Percentiles rank a stretch among this genome's conserved stretches.
phyloP scores from a whole-genome alignment of 768 basidiomycete species.

The Ephemerocybe angulata region DNA sequence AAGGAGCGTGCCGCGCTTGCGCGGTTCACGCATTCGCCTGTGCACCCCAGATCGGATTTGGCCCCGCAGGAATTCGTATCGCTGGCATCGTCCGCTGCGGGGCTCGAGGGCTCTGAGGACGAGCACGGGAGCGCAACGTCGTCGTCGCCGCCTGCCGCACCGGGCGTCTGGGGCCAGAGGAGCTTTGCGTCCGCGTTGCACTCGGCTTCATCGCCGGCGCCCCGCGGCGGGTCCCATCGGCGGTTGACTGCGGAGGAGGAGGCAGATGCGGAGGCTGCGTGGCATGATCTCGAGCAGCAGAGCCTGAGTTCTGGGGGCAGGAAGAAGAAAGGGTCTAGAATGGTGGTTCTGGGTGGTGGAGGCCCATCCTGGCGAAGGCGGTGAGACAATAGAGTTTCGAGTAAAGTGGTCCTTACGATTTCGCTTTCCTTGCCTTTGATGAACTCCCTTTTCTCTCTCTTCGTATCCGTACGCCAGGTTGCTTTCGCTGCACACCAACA shows the following conservation, averaged over 20 bases:
- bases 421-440: too few species aligned
- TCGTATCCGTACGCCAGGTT: too few species aligned
- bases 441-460: too few species aligned
- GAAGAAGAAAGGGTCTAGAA: constrained; percentile 57
- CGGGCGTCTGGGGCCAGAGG: constrained; percentile 73
- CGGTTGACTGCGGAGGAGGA: constrained; percentile 49
- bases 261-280: constrained; percentile 75
- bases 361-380: constrained; percentile 50
- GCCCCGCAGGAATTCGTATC: constrained; percentile 19
- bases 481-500: too few species aligned
- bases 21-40: constrained; percentile 6
- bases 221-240: constrained; percentile 25
- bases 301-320: constrained; percentile 39
- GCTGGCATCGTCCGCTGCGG: constrained; percentile 9
- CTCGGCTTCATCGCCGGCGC: constrained; percentile 35
- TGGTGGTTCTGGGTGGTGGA: constrained; percentile 71
- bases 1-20: constrained; percentile 32
- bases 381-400: neutral
- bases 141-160: constrained; percentile 9
- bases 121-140: neutral
- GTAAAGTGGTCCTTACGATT: too few species aligned
- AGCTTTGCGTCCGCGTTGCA: constrained; percentile 82
- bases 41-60: neutral
- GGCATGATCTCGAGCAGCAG: constrained; percentile 74
- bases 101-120: constrained; percentile 4